These are phyloP conservation scores for Suillus subaureus DNA, from an alignment of 768 basidiomycete genomes.

Conservation along the genomic window DNA sequence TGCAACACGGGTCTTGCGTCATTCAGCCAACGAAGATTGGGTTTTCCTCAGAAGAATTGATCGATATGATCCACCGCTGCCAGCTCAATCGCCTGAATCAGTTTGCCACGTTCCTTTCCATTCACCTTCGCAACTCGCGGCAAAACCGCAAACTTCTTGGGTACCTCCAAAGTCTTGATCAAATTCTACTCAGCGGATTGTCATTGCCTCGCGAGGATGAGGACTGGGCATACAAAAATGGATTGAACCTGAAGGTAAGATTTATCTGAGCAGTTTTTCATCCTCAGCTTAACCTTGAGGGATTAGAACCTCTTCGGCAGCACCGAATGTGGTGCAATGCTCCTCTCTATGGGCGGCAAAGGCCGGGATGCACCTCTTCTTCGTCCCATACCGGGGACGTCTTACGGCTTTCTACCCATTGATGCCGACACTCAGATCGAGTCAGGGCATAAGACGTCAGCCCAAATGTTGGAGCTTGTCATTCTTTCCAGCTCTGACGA, in stretches of 20 bases:
- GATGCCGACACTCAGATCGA: constrained; percentile 39
- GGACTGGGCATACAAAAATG: constrained; percentile 66
- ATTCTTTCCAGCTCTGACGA: constrained; percentile 68
- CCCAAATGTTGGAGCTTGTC: constrained; percentile 65
- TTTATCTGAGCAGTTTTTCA: constrained; percentile 9
- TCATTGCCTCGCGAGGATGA: constrained; percentile 69
- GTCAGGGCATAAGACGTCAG: constrained; percentile 54
- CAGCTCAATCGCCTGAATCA: constrained; percentile 76
- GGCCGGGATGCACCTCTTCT: constrained; percentile 56
- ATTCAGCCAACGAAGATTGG: constrained; percentile 68
- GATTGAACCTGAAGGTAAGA: constrained; percentile 62
- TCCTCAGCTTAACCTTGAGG: constrained; percentile 15
- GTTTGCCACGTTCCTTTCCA: constrained; percentile 69
- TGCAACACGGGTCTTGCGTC: constrained; percentile 74
- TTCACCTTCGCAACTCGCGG: constrained; percentile 62
- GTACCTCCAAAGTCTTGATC: constrained; percentile 56
- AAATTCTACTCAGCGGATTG: constrained; percentile 68
- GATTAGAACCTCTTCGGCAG: constrained; percentile 76
- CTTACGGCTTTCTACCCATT: constrained; percentile 69
- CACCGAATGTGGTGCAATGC: constrained; percentile 78
- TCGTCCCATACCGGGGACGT: constrained; percentile 58
- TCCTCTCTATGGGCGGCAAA: constrained; percentile 58
- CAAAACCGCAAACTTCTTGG: constrained; percentile 61
- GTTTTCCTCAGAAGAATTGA: constrained; percentile 68
- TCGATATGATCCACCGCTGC: constrained; percentile 69